Conservation (phyloP, 2,329 filamentous ascomycete species). For the Apiospora marii region DNA sequence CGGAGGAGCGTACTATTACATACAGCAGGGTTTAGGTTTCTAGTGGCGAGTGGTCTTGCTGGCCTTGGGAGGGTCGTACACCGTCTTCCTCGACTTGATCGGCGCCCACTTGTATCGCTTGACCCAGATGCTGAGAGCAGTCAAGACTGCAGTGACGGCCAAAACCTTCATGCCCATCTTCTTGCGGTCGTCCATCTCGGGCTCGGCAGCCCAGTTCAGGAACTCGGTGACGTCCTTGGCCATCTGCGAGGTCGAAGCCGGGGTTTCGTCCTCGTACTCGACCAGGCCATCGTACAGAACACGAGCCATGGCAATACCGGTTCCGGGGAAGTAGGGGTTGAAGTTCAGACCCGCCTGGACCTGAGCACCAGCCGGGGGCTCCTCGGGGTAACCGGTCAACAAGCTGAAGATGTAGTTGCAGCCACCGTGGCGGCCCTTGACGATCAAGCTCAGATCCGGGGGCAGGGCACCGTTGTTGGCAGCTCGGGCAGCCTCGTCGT, state of each 20-base stretch:
- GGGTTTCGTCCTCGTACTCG: constrained; percentile 96
- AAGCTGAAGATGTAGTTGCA: constrained; percentile 99
- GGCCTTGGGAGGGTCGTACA: constrained; percentile 79
- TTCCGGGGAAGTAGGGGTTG: constrained; percentile 99
- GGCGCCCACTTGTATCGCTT: constrained; percentile 99
- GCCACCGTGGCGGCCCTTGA: constrained; percentile 97
- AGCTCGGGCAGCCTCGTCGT: constrained; percentile 96
- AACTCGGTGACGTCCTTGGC: constrained; percentile 99
- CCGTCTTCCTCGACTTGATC: constrained; percentile 94
- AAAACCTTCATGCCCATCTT: constrained; percentile 99
- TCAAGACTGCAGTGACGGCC: constrained; percentile 78
- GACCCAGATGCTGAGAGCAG: constrained; percentile 92
- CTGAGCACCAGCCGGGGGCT: constrained; percentile 86
- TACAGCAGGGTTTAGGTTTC: constrained; percentile 34
- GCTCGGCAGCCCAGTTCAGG: constrained; percentile 98
- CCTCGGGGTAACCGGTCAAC: constrained; percentile 96
- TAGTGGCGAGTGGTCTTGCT: constrained; percentile 57
- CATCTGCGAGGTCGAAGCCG: constrained; percentile 97
- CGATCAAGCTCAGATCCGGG: constrained; percentile 95
- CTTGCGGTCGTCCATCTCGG: constrained; percentile 99
- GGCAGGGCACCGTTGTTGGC: constrained; percentile 98
- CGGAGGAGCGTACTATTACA: constrained; percentile 42
- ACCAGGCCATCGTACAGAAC: constrained; percentile 97
- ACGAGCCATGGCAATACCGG: constrained; percentile 98
- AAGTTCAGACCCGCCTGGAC: constrained; percentile 95